These are phyloP conservation scores for Vitis hybrid DNA, from an alignment of 177 flowering plant genomes.

Conservation along the genomic window DNA sequence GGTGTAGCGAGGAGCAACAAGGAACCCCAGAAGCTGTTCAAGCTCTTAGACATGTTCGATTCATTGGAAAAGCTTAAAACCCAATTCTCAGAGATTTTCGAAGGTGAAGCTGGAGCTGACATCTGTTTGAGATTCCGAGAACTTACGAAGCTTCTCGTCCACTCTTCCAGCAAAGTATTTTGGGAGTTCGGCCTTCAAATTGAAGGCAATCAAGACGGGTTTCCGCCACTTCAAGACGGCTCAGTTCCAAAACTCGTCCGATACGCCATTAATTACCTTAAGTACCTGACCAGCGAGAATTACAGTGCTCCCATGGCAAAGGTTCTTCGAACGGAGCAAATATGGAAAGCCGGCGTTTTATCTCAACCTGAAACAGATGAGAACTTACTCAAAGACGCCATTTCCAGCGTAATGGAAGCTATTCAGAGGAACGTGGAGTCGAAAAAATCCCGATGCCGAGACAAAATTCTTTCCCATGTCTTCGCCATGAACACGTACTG, in stretches of 20 bases:
- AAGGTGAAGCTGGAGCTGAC: conserved; percentile 60
- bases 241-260: conserved; percentile 66
- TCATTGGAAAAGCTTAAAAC: conserved; percentile 52
- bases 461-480: conserved; percentile 46
- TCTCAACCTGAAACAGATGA: conserved; percentile 49
- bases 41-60: conserved; percentile 75
- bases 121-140: conserved; percentile 58
- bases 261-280: conserved; percentile 69
- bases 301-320: conserved; percentile 55
- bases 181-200: conserved; percentile 77
- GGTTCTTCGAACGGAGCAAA: conserved; percentile 53
- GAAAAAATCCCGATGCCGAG: conserved; percentile 48
- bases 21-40: conserved; percentile 78
- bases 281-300: conserved; percentile 45
- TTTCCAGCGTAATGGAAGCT: conserved; percentile 62
- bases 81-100: conserved; percentile 42
- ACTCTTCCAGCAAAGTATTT: conserved; percentile 55
- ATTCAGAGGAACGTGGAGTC: conserved; percentile 54
- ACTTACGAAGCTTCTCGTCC: conserved; percentile 62
- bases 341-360: conserved; percentile 58
- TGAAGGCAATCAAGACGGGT: conserved; percentile 62
- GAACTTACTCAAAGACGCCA: conserved; percentile 52
- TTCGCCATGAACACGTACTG: conserved; percentile 77
- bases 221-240: conserved; percentile 59
- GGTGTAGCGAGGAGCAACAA: conserved; percentile 70